Conservation (phyloP, 73 alveolate genomes). For the Strombidium stylifer region DNA sequence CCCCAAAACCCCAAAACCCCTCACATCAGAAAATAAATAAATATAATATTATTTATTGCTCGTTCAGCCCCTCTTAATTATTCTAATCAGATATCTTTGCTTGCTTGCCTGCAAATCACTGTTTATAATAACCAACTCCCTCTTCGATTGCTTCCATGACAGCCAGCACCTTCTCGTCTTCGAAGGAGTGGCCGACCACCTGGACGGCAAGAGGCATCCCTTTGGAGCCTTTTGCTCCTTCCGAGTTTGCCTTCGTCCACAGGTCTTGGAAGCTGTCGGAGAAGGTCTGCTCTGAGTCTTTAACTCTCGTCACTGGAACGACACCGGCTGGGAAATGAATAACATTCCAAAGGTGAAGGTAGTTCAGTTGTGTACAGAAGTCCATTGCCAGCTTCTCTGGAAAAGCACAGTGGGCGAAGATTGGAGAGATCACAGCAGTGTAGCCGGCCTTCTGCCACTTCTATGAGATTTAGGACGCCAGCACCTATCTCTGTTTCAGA, state of each 20-base stretch:
- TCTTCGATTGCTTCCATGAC: constrained; percentile 64
- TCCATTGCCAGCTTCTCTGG: background rate
- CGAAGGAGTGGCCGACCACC: constrained; percentile 62
- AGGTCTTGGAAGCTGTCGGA: constrained; percentile 21
- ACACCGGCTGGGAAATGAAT: constrained; percentile 8
- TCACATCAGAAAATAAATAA: no score
- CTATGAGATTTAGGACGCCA: no score
- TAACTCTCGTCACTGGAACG: constrained; percentile 7
- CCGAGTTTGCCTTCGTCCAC: constrained; percentile 21
- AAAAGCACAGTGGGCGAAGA: constrained; percentile 3
- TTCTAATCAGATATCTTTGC: no score
- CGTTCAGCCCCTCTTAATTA: no score
- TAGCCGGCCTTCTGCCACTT: no score
- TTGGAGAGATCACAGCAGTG: constrained; percentile 14
- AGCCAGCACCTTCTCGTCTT: constrained; percentile 77
- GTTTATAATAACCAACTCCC: no score
- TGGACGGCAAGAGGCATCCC: constrained; percentile 83
- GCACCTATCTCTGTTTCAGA: no score
- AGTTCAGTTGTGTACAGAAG: background rate
- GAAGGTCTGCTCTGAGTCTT: background rate
- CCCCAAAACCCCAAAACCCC: no score
- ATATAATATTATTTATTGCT: no score
- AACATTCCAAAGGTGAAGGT: constrained; percentile 5
- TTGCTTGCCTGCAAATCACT: no score
- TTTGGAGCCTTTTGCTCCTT: constrained; percentile 57